These are phyloP conservation scores for Aegilops speltoides DNA, from an alignment of 176 grass and related monocot genomes.

Conservation along the genomic window DNA sequence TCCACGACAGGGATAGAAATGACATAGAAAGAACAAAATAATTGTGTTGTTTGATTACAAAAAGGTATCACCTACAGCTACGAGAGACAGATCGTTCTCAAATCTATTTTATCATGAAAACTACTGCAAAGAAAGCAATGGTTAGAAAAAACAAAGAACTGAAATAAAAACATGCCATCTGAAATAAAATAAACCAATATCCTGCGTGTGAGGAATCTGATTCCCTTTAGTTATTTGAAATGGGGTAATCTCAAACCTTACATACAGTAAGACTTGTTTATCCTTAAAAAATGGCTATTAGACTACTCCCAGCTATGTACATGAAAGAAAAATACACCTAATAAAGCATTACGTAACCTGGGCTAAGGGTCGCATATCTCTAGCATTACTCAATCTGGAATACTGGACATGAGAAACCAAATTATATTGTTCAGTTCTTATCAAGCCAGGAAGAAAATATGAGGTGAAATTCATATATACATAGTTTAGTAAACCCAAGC, in stretches of 20 bases:
- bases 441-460: too few species aligned
- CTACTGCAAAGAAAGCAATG: not conserved
- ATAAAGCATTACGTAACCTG: not conserved
- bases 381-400: too few species aligned
- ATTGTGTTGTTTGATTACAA: too few species aligned
- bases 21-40: too few species aligned
- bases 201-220: not conserved
- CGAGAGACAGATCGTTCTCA: constrained; percentile 42
- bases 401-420: too few species aligned
- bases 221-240: not conserved
- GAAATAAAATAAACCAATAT: not conserved
- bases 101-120: not conserved
- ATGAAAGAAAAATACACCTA: constrained; percentile 35
- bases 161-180: not conserved
- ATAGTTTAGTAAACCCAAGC: too few species aligned
- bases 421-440: too few species aligned
- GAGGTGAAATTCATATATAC: too few species aligned
- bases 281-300: constrained; percentile 48
- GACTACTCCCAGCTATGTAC: constrained; percentile 54
- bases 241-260: constrained; percentile 21
- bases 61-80: constrained; percentile 6
- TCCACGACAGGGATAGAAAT: too few species aligned
- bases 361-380: too few species aligned
- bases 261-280: constrained; percentile 43
- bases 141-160: not conserved